A percentile compares a stretch with the other conserved stretches of the same genome.
Evolutionary conservation across 83 land plant species (phyloP).

Genomic region (Thuja plicata): DNA sequence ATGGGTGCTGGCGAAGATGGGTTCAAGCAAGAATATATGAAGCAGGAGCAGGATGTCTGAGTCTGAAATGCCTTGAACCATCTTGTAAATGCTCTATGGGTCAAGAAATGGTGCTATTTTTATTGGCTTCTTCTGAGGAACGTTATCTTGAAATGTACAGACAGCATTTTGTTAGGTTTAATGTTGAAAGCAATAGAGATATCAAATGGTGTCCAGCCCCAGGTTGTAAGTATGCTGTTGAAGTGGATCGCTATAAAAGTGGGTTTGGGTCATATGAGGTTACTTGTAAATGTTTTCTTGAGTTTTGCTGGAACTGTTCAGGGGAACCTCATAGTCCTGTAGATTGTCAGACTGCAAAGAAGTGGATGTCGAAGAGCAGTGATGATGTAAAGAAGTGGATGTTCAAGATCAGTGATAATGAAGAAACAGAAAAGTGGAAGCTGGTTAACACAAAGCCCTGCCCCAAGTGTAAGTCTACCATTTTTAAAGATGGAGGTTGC

Average conservation of each 20-base stretch:
- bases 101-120: background rate
- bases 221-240: background rate
- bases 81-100: background rate
- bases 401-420: background rate
- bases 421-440: background rate
- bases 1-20: background rate
- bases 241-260: background rate
- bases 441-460: background rate
- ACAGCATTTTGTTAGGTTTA: background rate
- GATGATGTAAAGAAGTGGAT: too few species aligned
- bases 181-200: background rate
- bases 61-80: background rate
- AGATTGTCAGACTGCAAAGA: background rate
- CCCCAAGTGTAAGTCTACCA: slow-evolving; percentile 28
- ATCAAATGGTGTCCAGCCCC: background rate
- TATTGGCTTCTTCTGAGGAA: background rate
- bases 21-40: background rate
- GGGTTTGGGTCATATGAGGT: background rate
- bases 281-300: background rate
- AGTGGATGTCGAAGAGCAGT: background rate
- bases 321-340: background rate
- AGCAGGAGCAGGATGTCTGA: background rate
- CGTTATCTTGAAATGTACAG: background rate
- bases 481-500: slow-evolving; percentile 52
- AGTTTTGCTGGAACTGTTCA: background rate